Evolutionary conservation across 768 basidiomycete genomes (phyloP), one percentile per base, ranked within the genome.

Genomic region (Collybia nuda): DNA sequence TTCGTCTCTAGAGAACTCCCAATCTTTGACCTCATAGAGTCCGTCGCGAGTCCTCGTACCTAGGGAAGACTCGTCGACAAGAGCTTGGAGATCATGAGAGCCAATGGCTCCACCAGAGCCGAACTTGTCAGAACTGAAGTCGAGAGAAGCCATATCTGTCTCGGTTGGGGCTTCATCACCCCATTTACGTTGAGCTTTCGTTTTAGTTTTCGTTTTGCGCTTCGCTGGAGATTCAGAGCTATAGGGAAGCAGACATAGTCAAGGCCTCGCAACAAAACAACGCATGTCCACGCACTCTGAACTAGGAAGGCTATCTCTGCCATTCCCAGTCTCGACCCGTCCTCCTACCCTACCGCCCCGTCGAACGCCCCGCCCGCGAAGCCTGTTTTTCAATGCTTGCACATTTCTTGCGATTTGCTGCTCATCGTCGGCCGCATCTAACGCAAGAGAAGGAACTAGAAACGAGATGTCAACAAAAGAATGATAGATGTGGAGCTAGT

Each of bases 351-450:
- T 75, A 40, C 80, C 76, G 17, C 79, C 76, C 49, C 83, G 77
- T 51, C 82, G 71, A 2, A 81, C 82, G 0, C 86, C 88, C 46
- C 86, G 76, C 22, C 88, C 88, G 48, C 91, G 88, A 44, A 97
- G 68, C 26, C 92, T 79, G 46, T 80, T 86, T 68, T 95, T 97
- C 47, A 99, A 75, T 0, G 90, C 91, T 57, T 93, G 87, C 1
- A 97, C 90, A 62, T 95, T 97, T 57, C 90, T 79, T 3, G 95
- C 85, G 54, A 98, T 98, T 59, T 93, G 85, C 62, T 96, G 88
- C 51, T 91, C 93, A 54, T 94, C 92, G 37, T 80, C 77, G 2
- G 81, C 73, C 2, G 71, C 65, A 37, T 84, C 81, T 18, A 75
- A 60, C 6, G 77, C 70, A 54, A 77, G 70, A 2, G 76, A 71